Percentiles rank a stretch among this genome's conserved stretches.
Evolutionary conservation across 2,329 filamentous ascomycete genomes (phyloP).

Genomic region (Pestalotiopsis fici): DNA sequence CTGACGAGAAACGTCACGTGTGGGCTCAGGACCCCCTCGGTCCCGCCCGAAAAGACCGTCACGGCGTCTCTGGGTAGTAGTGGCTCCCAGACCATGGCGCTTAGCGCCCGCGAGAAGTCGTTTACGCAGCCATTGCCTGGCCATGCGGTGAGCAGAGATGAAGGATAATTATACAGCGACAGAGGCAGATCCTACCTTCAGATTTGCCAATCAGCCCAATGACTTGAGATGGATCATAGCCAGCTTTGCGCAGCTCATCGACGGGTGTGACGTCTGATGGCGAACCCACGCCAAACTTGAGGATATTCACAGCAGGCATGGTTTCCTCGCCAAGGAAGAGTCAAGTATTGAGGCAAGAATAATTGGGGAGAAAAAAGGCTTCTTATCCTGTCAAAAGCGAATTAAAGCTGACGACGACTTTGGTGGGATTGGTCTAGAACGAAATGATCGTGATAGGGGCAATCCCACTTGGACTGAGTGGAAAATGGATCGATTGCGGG

Average conservation of each 20-base stretch:
- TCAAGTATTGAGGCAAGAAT: not conserved
- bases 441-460: not conserved
- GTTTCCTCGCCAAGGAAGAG: not conserved
- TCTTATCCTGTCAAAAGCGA: not conserved
- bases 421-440: not conserved
- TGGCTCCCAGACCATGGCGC: slow-evolving; percentile 29
- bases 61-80: slow-evolving; percentile 27
- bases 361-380: not conserved
- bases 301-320: slow-evolving; percentile 28
- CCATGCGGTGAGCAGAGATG: not conserved
- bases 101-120: slow-evolving; percentile 32
- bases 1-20: slow-evolving; percentile 30
- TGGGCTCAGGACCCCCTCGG: slow-evolving; percentile 30
- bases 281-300: slow-evolving; percentile 31
- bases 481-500: not conserved
- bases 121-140: slow-evolving; percentile 30
- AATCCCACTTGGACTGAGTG: not conserved
- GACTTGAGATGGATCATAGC: slow-evolving; percentile 27
- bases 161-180: not conserved
- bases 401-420: not conserved
- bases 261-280: slow-evolving; percentile 29
- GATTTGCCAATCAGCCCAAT: slow-evolving; percentile 31
- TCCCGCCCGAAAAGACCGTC: slow-evolving; percentile 32
- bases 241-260: slow-evolving; percentile 22
- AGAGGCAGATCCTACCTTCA: slow-evolving; percentile 19